Conservation (phyloP, 192 early-diverging fungal species). For the Backusella sp. region DNA sequence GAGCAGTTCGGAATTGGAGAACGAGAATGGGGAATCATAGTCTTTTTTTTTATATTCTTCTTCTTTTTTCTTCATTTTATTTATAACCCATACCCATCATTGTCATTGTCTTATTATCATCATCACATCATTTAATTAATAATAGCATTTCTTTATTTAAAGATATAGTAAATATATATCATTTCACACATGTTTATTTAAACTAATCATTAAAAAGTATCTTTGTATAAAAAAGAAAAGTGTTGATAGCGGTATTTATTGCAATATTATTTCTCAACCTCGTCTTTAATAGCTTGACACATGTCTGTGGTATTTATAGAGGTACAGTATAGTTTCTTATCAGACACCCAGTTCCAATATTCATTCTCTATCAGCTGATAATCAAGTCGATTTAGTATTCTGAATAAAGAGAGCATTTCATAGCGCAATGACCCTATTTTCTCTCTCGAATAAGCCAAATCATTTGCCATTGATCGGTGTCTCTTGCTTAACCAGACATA, state of each 20-base stretch:
- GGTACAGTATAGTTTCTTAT: constrained; percentile 40
- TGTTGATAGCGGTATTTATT: background rate
- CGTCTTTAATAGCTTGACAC: constrained; percentile 16
- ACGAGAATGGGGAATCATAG: too few relatives aligned
- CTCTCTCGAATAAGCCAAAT: constrained; percentile 45
- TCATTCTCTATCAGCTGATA: constrained; percentile 45
- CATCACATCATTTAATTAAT: too few relatives aligned
- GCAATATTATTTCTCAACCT: background rate
- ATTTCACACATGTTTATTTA: too few relatives aligned
- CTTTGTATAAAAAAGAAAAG: background rate
- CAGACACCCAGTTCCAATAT: constrained; percentile 56
- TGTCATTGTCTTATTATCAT: too few relatives aligned
- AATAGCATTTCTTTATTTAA: too few relatives aligned
- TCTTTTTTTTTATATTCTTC: too few relatives aligned
- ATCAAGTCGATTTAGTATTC: constrained; percentile 47
- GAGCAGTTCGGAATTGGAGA: too few relatives aligned
- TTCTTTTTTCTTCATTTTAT: too few relatives aligned
- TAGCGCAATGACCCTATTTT: constrained; percentile 46
- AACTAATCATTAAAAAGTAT: too few relatives aligned
- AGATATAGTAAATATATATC: too few relatives aligned
- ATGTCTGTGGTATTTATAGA: background rate
- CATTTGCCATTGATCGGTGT: constrained; percentile 47
- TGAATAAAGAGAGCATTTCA: constrained; percentile 46
- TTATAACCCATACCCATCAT: too few relatives aligned
- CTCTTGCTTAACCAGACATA: constrained; percentile 39